These are phyloP conservation scores for Anisodus acutangulus DNA, from an alignment of 257 asterid species.

Conservation along the genomic window DNA sequence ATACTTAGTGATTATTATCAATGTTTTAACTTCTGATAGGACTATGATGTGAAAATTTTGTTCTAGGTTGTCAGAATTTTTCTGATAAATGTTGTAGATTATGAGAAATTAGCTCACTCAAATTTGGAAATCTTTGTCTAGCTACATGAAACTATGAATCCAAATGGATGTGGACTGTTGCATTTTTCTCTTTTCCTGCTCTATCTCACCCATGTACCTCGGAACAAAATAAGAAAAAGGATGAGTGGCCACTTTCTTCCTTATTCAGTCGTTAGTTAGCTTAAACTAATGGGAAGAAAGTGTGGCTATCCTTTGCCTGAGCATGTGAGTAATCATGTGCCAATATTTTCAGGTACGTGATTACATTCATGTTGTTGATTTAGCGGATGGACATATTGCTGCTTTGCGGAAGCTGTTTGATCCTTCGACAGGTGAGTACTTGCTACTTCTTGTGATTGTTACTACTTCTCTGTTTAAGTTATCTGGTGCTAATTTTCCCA, in stretches of 20 bases:
- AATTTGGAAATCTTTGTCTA: neutral
- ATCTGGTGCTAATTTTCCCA: neutral
- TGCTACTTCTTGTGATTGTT: neutral
- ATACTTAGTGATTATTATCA: neutral
- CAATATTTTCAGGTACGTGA: constrained; percentile 28
- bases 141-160: constrained; percentile 22
- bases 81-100: too few species aligned
- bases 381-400: constrained; percentile 31
- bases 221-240: neutral
- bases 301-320: neutral
- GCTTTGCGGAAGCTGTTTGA: constrained; percentile 23
- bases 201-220: neutral
- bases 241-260: neutral
- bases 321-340: neutral
- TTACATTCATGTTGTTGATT: constrained; percentile 32
- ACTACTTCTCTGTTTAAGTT: constrained; percentile 14
- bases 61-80: neutral
- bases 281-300: neutral
- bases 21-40: neutral
- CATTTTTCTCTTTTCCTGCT: neutral
- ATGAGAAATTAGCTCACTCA: constrained; percentile 10
- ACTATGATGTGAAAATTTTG: neutral
- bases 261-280: neutral
- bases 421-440: constrained; percentile 24
- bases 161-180: neutral